These are phyloP conservation scores for Fagopyrum esculentum DNA, from an alignment of 148 eudicot genomes.

Conservation along the genomic window DNA sequence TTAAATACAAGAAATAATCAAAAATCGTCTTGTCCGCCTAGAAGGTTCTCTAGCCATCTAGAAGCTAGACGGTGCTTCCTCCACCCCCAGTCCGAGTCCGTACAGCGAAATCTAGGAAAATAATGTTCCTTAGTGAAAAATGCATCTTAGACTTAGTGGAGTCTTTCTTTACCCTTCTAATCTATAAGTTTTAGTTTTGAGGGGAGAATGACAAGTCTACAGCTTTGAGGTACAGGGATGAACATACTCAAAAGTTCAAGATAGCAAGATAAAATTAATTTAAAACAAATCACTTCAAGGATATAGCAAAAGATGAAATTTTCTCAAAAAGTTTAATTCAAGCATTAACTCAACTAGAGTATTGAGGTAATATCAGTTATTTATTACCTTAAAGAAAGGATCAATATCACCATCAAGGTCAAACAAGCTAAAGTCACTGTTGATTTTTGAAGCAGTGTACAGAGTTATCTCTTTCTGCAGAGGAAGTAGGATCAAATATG, in stretches of 20 bases:
- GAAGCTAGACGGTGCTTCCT: no score
- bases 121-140: no score
- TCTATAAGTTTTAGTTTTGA: background rate
- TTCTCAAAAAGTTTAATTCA: background rate
- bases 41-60: no score
- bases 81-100: no score
- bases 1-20: no score
- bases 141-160: background rate
- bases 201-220: background rate
- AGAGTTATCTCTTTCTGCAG: constrained; percentile 95
- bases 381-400: constrained; percentile 89
- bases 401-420: constrained; percentile 90
- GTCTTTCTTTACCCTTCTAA: background rate
- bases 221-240: background rate
- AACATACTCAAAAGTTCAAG: background rate
- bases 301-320: background rate
- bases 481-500: constrained; percentile 3
- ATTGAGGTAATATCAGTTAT: background rate
- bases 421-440: constrained; percentile 81
- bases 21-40: no score
- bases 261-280: no score
- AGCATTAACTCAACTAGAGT: background rate
- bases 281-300: background rate
- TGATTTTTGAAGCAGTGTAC: constrained; percentile 87
- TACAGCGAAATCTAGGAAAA: no score